Evolutionary conservation across 202 grass and related monocot genomes (phyloP).

Genomic region (Setaria viridis): DNA sequence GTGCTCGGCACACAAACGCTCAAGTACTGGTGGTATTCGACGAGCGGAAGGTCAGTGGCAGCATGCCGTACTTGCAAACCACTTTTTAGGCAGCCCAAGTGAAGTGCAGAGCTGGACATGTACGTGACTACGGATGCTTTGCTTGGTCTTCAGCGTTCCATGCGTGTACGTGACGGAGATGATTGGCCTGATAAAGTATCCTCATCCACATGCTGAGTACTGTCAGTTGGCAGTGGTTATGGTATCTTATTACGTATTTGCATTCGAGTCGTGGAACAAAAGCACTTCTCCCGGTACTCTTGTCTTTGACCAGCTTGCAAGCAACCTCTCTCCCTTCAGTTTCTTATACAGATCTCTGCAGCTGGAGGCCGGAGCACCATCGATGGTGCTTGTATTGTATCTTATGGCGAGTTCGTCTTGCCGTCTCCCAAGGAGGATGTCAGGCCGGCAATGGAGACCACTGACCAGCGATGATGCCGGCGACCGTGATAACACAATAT

Average conservation of each 20-base stretch:
- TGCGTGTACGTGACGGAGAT: not conserved
- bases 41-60: not conserved
- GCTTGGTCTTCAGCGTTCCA: not conserved
- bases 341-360: not conserved
- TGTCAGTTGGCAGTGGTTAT: not conserved
- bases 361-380: not conserved
- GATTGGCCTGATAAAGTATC: conserved; percentile 11
- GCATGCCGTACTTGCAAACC: conserved; percentile 13
- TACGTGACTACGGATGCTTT: not conserved
- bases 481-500: not conserved
- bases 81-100: not conserved
- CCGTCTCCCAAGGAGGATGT: conserved; percentile 21
- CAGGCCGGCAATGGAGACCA: not conserved
- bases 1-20: not conserved
- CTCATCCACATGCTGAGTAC: conserved; percentile 7
- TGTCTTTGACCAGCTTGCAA: conserved; percentile 43
- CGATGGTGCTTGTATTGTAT: not conserved
- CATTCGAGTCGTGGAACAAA: no score
- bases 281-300: conserved; percentile 29
- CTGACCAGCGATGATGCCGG: not conserved
- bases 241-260: not conserved
- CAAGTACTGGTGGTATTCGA: not conserved
- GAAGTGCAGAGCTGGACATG: not conserved
- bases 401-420: not conserved
- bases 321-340: not conserved